These are phyloP conservation scores for Claviceps sp. DNA, from an alignment of 2,329 filamentous ascomycete genomes.

Conservation along the genomic window DNA sequence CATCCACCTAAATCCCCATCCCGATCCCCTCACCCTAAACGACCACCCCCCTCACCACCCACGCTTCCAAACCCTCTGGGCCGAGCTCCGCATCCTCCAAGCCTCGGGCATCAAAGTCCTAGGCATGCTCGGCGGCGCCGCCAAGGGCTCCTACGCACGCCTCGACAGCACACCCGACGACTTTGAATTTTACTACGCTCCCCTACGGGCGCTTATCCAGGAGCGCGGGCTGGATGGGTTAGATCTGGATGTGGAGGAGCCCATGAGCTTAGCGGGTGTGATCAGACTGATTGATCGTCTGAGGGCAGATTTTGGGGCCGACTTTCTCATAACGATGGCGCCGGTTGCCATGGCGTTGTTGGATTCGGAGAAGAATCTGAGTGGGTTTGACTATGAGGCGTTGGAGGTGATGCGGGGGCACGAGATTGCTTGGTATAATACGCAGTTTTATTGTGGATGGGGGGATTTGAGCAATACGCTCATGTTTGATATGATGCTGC, in stretches of 20 bases:
- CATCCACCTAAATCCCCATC: constrained; percentile 63
- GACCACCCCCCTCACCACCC: constrained; percentile 57
- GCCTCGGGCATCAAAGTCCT: constrained; percentile 64
- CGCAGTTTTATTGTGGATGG: constrained; percentile 90
- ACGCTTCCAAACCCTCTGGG: constrained; percentile 62
- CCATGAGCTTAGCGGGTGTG: constrained; percentile 52
- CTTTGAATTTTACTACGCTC: constrained; percentile 64
- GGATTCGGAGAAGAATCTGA: constrained; percentile 45
- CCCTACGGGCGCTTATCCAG: constrained; percentile 52
- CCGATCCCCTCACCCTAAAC: constrained; percentile 62
- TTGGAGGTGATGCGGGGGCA: constrained; percentile 54
- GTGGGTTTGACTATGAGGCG: constrained; percentile 67
- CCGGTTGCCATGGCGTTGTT: constrained; percentile 66
- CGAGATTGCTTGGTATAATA: constrained; percentile 74
- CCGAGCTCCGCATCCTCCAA: constrained; percentile 60
- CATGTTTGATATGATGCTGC: constrained; percentile 38
- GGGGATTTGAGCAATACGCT: constrained; percentile 38
- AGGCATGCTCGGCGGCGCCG: constrained; percentile 80
- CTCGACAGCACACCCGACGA: constrained; percentile 41
- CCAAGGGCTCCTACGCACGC: constrained; percentile 52
- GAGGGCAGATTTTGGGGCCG: constrained; percentile 52
- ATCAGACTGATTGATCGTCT: constrained; percentile 55
- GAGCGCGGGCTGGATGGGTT: constrained; percentile 51
- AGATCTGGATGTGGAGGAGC: constrained; percentile 71
- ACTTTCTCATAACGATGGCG: constrained; percentile 68